These are phyloP conservation scores for Ehretia macrophylla DNA, from an alignment of 257 asterid genomes.

Conservation along the genomic window DNA sequence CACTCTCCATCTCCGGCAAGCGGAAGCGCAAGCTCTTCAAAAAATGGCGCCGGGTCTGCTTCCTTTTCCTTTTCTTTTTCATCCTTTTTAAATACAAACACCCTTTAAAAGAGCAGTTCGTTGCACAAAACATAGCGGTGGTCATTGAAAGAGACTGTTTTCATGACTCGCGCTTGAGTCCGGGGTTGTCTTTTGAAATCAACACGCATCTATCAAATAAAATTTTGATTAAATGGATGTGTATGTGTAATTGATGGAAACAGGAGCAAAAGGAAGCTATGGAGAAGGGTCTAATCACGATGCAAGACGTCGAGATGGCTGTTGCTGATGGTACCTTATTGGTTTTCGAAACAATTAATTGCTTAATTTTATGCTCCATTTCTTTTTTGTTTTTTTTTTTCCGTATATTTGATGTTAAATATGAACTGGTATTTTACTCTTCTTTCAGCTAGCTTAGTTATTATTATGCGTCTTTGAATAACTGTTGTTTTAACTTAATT, in stretches of 20 bases:
- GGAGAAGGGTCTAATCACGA: constrained; percentile 57
- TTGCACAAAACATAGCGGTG: too few relatives aligned
- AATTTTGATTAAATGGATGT: too few relatives aligned
- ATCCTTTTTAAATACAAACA: neutral
- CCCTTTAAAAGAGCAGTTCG: too few relatives aligned
- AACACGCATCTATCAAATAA: too few relatives aligned
- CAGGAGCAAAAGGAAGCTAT: constrained; percentile 79
- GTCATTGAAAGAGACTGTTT: too few relatives aligned
- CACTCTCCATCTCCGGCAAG: constrained; percentile 73
- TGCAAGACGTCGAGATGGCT: constrained; percentile 85
- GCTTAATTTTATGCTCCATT: neutral
- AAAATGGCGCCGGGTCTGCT: constrained; percentile 78
- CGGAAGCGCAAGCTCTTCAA: constrained; percentile 74
- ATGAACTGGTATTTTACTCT: too few relatives aligned
- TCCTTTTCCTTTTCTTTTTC: neutral
- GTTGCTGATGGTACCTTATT: constrained; percentile 38
- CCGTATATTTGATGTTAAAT: neutral
- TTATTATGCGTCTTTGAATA: too few relatives aligned
- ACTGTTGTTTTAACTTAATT: too few relatives aligned
- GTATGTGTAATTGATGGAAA: constrained; percentile 2
- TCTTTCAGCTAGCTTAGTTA: too few relatives aligned
- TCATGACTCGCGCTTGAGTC: too few relatives aligned
- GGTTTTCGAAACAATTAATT: too few relatives aligned
- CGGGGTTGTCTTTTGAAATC: too few relatives aligned
- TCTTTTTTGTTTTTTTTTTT: neutral